Evolutionary conservation across 2,329 filamentous ascomycete genomes (phyloP).

Genomic region (Xylariales sp.): DNA sequence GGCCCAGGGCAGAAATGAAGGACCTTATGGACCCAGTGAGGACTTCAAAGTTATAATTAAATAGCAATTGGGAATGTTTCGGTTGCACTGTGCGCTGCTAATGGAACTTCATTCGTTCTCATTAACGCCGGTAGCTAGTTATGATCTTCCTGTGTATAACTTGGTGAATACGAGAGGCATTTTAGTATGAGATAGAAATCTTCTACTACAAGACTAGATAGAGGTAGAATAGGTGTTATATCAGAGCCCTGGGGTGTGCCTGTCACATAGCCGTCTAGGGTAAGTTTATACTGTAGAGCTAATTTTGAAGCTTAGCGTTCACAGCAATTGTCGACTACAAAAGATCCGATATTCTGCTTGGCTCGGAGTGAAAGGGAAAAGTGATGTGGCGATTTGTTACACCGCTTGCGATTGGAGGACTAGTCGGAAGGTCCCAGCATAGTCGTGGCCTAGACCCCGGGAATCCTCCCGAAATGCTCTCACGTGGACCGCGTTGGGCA

Average conservation of each 20-base stretch:
- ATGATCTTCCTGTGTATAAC: not conserved
- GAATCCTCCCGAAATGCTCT: constrained; percentile 1
- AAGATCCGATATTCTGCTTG: not conserved
- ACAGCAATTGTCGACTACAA: not conserved
- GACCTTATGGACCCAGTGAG: constrained; percentile 28
- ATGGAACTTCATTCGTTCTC: not conserved
- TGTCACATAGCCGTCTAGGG: not conserved
- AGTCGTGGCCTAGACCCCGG: constrained; percentile 23
- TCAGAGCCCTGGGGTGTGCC: not conserved
- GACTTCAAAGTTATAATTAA: constrained; percentile 32
- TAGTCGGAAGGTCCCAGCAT: not conserved
- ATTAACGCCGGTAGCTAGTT: not conserved
- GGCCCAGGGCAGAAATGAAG: constrained; percentile 37
- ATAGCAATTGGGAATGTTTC: not conserved
- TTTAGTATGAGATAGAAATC: no score
- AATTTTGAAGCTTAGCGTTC: constrained; percentile 10
- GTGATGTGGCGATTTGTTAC: not conserved
- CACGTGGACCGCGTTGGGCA: constrained; percentile 31
- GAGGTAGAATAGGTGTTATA: not conserved
- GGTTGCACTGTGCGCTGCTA: not conserved
- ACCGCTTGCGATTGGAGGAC: not conserved
- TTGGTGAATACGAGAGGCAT: not conserved
- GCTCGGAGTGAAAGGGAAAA: not conserved
- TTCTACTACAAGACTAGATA: not conserved
- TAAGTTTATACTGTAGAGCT: not conserved